These are phyloP conservation scores for Metschnikowia orientalis DNA, from an alignment of 805 yeast genomes.

Conservation along the genomic window DNA sequence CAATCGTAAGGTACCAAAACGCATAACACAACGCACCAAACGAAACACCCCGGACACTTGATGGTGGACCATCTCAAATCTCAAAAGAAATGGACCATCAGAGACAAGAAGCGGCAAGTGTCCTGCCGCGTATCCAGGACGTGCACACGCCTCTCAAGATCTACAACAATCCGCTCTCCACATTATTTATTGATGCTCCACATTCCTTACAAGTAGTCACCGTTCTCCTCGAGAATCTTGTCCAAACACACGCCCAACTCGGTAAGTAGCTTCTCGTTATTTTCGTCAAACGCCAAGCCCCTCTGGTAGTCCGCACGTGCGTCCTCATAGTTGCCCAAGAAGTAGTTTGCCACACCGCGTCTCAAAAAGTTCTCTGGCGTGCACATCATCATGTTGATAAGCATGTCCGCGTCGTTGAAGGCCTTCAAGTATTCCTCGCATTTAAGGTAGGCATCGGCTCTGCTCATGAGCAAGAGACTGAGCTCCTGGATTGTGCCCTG, in stretches of 20 bases:
- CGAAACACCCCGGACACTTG: no score
- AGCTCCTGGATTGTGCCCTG: constrained; percentile 68
- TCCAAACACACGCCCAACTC: constrained; percentile 46
- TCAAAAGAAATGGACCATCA: no score
- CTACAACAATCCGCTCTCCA: no score
- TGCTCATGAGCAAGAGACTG: constrained; percentile 59
- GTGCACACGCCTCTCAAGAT: no score
- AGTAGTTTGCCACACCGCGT: constrained; percentile 59
- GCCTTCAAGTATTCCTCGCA: constrained; percentile 54
- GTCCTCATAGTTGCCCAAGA: constrained; percentile 57
- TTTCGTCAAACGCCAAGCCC: constrained; percentile 61
- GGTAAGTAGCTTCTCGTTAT: constrained; percentile 44
- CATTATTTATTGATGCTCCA: no score
- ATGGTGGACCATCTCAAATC: no score
- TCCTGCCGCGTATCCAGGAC: no score
- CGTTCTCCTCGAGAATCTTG: constrained; percentile 54
- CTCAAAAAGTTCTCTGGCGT: constrained; percentile 70
- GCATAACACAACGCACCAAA: no score
- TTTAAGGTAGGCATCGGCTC: constrained; percentile 65
- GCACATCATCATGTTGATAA: constrained; percentile 53
- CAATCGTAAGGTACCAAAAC: no score
- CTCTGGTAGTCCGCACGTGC: constrained; percentile 69
- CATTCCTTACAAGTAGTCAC: constrained; percentile 39
- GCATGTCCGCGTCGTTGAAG: constrained; percentile 63
- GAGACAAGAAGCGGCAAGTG: no score